Conservation (phyloP, 768 basidiomycete species). For the Tulasnella sp. region DNA sequence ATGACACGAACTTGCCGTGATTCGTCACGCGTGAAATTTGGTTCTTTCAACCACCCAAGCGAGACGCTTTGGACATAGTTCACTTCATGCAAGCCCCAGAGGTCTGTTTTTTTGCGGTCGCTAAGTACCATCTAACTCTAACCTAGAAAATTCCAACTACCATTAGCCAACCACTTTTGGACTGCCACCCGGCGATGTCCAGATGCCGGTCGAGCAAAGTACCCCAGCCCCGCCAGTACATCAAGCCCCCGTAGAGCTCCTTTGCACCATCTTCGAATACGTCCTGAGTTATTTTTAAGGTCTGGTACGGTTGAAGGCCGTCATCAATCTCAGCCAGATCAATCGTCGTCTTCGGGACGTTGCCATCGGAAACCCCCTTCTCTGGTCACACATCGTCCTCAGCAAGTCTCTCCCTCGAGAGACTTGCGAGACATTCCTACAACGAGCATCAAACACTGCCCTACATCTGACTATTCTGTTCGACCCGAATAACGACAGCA, state of each 20-base stretch:
- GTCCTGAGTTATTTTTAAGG: not conserved
- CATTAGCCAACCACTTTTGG: not conserved
- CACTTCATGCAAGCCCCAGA: not conserved
- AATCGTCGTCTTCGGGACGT: not conserved
- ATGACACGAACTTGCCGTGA: not conserved
- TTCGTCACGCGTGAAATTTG: not conserved
- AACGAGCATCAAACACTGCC: not conserved
- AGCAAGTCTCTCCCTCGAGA: not conserved
- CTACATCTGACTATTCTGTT: not conserved
- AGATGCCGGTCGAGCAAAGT: not conserved
- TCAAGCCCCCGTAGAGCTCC: not conserved
- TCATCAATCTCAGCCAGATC: not conserved
- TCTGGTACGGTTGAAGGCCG: not conserved
- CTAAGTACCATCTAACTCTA: not conserved
- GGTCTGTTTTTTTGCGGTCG: not conserved
- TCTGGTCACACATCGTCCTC: not conserved
- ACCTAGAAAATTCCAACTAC: not conserved
- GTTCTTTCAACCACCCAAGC: not conserved
- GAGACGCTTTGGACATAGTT: not conserved
- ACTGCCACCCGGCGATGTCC: not conserved
- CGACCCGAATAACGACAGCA: not conserved
- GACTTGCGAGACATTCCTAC: not conserved
- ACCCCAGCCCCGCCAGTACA: not conserved
- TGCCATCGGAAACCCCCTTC: not conserved
- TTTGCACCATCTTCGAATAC: not conserved